These are phyloP conservation scores for Cladosporium oxysporum DNA, from an alignment of 2,329 filamentous ascomycete genomes.

Conservation along the genomic window DNA sequence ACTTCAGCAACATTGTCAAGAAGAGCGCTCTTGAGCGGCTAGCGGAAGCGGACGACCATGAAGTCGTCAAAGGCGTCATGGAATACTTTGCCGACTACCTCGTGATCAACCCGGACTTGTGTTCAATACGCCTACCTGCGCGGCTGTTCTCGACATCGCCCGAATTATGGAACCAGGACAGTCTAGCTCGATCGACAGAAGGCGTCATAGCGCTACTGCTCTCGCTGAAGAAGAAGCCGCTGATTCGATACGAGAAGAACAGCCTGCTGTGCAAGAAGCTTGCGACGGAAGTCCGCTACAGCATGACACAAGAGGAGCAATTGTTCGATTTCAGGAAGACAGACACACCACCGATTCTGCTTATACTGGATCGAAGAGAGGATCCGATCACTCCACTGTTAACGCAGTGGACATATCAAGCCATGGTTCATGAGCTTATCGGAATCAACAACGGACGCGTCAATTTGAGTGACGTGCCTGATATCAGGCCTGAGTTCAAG, in stretches of 20 bases:
- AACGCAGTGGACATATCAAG: constrained; percentile 98
- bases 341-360: constrained; percentile 88
- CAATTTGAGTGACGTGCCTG: constrained; percentile 78
- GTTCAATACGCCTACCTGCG: constrained; percentile 34
- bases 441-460: constrained; percentile 96
- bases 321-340: constrained; percentile 94
- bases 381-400: constrained; percentile 92
- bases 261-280: constrained; percentile 89
- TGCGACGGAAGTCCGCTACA: constrained; percentile 87
- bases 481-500: constrained; percentile 80
- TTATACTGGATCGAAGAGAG: constrained; percentile 87
- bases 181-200: constrained; percentile 82
- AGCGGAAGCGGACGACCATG: constrained; percentile 95
- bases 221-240: constrained; percentile 91
- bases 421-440: constrained; percentile 97
- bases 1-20: constrained; percentile 96
- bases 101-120: constrained; percentile 88
- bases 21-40: constrained; percentile 93
- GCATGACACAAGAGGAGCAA: constrained; percentile 92
- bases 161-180: constrained; percentile 88
- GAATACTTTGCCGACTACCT: constrained; percentile 97
- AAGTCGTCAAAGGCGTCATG: constrained; percentile 90
- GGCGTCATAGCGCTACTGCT: constrained; percentile 81
- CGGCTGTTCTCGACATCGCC: constrained; percentile 49
- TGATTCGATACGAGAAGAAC: constrained; percentile 91